Evolutionary conservation across 2,329 filamentous ascomycete species (phyloP).

Genomic region (Fusarium albidum): DNA sequence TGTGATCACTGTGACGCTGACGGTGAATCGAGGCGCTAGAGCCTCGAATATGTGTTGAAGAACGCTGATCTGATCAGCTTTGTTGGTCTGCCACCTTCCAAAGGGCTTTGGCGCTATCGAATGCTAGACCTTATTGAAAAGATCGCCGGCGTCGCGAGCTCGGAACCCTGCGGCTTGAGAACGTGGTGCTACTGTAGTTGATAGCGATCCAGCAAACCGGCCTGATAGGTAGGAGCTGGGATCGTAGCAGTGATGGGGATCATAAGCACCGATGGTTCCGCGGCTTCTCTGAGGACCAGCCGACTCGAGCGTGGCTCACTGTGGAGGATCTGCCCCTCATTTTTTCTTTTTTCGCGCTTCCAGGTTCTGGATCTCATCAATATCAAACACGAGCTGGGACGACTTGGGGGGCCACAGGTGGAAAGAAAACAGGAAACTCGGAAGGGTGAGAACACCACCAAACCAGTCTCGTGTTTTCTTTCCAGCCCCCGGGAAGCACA

Average conservation of each 20-base stretch:
- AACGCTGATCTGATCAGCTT: slow-evolving; percentile 25
- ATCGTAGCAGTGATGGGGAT: slow-evolving; percentile 3
- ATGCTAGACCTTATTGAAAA: slow-evolving; percentile 17
- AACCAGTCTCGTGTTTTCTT: too few relatives aligned
- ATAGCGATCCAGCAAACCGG: background rate
- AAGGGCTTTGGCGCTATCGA: slow-evolving; percentile 14
- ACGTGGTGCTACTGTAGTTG: background rate
- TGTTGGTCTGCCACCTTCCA: slow-evolving; percentile 12
- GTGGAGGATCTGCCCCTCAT: slow-evolving; percentile 28
- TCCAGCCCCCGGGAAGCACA: slow-evolving; percentile 13
- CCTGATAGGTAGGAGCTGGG: slow-evolving; percentile 1
- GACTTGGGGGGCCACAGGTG: too few relatives aligned
- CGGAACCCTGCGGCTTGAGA: background rate
- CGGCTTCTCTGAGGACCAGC: slow-evolving; percentile 19
- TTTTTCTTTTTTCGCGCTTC: slow-evolving; percentile 10
- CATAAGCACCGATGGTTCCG: slow-evolving; percentile 14
- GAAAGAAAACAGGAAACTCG: too few relatives aligned
- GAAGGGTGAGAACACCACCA: too few relatives aligned
- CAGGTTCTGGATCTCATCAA: slow-evolving; percentile 18
- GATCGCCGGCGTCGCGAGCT: slow-evolving; percentile 3
- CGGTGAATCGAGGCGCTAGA: slow-evolving; percentile 34
- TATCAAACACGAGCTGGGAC: slow-evolving; percentile 24
- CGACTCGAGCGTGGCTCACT: slow-evolving; percentile 33
- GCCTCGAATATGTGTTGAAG: slow-evolving; percentile 12
- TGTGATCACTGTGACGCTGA: slow-evolving; percentile 37